Evolutionary conservation across 495 filamentous ascomycete species (phyloP).

Genomic region (Penicillium silybi): DNA sequence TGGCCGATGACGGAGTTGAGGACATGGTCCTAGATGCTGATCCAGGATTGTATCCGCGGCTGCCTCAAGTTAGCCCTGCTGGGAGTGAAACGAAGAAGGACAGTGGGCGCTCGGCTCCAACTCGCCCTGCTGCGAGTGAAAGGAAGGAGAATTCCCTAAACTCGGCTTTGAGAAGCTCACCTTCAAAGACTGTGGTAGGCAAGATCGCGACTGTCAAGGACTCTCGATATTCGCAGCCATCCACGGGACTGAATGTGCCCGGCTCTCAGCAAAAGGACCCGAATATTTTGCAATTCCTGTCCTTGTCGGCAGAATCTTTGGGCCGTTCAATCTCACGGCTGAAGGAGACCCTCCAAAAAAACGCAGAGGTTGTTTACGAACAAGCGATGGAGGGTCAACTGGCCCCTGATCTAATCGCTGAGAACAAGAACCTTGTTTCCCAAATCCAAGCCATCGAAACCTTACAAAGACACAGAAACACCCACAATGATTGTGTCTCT

Average conservation of each 20-base stretch:
- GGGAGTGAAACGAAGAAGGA: constrained; percentile 5
- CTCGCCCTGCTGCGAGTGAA: constrained; percentile 11
- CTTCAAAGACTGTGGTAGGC: constrained; percentile 2
- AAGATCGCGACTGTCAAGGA: background rate
- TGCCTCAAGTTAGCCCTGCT: constrained; percentile 20
- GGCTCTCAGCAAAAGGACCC: constrained; percentile 22
- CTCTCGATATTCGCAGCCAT: constrained; percentile 6
- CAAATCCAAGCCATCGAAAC: constrained; percentile 34
- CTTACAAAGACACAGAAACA: constrained; percentile 26
- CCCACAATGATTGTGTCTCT: constrained; percentile 21
- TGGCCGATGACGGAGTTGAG: constrained; percentile 25
- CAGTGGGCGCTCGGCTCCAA: no score
- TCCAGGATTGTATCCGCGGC: constrained; percentile 28
- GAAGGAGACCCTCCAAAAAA: constrained; percentile 28
- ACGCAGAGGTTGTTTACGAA: constrained; percentile 38
- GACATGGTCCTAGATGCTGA: constrained; percentile 19
- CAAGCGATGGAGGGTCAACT: constrained; percentile 39
- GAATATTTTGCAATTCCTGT: constrained; percentile 30
- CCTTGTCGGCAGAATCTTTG: constrained; percentile 19
- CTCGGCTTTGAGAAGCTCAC: background rate
- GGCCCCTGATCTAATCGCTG: constrained; percentile 33
- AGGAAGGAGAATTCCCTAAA: background rate
- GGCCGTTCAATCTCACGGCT: constrained; percentile 19
- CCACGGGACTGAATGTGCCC: constrained; percentile 13
- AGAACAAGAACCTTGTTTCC: constrained; percentile 32